These are phyloP conservation scores for Neofusicoccum cordaticola DNA, from an alignment of 2,329 filamentous ascomycete species.

Conservation along the genomic window DNA sequence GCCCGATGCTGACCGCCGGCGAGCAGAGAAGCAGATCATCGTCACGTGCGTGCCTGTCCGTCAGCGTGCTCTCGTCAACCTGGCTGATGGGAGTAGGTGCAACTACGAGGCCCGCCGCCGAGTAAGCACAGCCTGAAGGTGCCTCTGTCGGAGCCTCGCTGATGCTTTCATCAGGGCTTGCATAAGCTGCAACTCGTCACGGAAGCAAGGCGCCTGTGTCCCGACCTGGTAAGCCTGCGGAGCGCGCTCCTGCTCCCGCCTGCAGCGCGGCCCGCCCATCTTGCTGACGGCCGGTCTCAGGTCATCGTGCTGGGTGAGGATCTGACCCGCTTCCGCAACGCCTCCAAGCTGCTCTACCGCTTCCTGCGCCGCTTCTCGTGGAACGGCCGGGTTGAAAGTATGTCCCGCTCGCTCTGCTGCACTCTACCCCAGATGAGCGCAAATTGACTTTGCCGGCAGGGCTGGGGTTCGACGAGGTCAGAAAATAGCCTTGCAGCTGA, in stretches of 20 bases:
- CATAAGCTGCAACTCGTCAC: constrained; percentile 81
- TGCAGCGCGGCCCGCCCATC: constrained; percentile 1
- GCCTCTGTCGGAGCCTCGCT: constrained; percentile 20
- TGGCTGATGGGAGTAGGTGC: constrained; percentile 24
- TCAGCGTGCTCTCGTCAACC: not conserved
- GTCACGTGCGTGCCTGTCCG: constrained; percentile 31
- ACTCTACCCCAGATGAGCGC: not conserved
- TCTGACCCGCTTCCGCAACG: constrained; percentile 71
- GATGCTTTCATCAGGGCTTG: constrained; percentile 46
- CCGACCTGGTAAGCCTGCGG: constrained; percentile 56
- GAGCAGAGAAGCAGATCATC: constrained; percentile 73
- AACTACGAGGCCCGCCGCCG: constrained; percentile 84
- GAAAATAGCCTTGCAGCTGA: not conserved
- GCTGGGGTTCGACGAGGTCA: constrained; percentile 85
- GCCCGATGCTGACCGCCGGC: not conserved
- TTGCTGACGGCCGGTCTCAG: constrained; percentile 16
- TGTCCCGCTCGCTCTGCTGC: not conserved
- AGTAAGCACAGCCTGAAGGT: constrained; percentile 30
- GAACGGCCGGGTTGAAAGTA: constrained; percentile 69
- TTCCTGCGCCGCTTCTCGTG: constrained; percentile 73
- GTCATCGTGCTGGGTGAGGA: constrained; percentile 81
- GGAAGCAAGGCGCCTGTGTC: constrained; percentile 76
- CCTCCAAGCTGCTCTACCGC: constrained; percentile 74
- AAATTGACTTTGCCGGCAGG: constrained; percentile 29
- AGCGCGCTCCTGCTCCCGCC: not conserved